Base-by-base conservation (phyloP, 768 basidiomycete species). In the Mrakia gelida region DNA sequence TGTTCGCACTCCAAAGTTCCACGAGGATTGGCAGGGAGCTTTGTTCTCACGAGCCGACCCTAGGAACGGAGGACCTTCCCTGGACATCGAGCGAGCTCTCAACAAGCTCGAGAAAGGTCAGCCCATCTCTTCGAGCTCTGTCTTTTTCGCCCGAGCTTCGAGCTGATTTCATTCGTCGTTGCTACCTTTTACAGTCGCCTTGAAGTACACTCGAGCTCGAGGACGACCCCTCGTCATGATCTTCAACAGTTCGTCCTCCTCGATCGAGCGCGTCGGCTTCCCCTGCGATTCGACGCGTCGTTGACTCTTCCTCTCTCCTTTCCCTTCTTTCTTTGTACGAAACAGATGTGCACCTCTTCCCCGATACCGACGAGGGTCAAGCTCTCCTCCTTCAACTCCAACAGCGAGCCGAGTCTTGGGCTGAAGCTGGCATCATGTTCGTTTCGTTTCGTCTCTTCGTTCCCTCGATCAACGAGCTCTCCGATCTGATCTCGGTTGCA, bases 361-460 rank as follows among this genome's bases (percentile, higher is more conserved):
- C 84, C 15, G 92, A 93, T 80, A 89, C 93, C 80, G 91, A 91
- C 15, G 89, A 89, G 38, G 93, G 93, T 0, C 87, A 88, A 80
- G 89, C 91, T 61, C 88, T 95, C 85, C 86, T 97, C n/a, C 85
- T 94, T 75, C 92, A 93, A 81, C 87, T 95, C 26, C 94, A 95
- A 82, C 92, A 92, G 82, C 88, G 90, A 75, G 94, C 92, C 8
- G 94, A 95, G 83, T 85, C 90, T 9, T 95, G 95, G 93, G 90
- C 91, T 8, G 90, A 91, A 89, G 91, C 15, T 65, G 41, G 32
- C 52, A 43, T 77, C 59, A 72, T 61, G 75, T 21, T 38, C 30
- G 52, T 75, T 23, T 52, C n/a, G 23, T 23, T n/a, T 43, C 28
- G 23, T 15, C 21, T 34, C 70, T 70, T 43, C 45, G 45, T 45